These are phyloP conservation scores for Mesotaenium endlicherianum DNA, from an alignment of 139 green algal species.

Conservation along the genomic window DNA sequence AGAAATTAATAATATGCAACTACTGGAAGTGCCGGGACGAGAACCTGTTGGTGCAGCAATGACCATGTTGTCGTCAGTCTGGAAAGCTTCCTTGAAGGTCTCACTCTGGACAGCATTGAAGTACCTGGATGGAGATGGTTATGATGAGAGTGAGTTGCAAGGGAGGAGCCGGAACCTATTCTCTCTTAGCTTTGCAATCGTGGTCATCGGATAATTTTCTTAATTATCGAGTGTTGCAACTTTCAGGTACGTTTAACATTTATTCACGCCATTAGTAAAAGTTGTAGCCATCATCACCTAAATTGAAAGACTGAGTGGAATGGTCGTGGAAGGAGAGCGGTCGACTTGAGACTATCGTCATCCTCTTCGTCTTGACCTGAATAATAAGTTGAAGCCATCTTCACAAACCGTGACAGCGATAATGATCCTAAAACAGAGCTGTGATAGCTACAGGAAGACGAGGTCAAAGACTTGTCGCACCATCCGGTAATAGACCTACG, in stretches of 20 bases:
- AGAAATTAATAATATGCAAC: too few species aligned
- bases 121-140: conserved; percentile 65
- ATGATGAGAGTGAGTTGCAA: not conserved
- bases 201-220: not conserved
- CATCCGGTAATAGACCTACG: too few species aligned
- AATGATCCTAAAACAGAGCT: too few species aligned
- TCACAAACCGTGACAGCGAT: too few species aligned
- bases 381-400: too few species aligned
- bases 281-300: not conserved
- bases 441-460: too few species aligned
- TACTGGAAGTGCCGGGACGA: too few species aligned
- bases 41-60: conserved; percentile 61
- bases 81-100: conserved; percentile 69
- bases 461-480: too few species aligned
- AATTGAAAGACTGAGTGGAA: conserved; percentile 8
- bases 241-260: not conserved
- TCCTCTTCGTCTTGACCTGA: too few species aligned
- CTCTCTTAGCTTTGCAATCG: not conserved
- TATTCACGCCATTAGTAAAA: not conserved
- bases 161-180: not conserved
- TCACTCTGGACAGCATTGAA: conserved; percentile 93
- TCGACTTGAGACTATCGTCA: not conserved
- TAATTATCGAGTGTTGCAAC: not conserved
- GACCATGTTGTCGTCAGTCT: conserved; percentile 58
- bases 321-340: not conserved